Conservation (phyloP, 768 basidiomycete genomes). For the Leccinum incarnatum region DNA sequence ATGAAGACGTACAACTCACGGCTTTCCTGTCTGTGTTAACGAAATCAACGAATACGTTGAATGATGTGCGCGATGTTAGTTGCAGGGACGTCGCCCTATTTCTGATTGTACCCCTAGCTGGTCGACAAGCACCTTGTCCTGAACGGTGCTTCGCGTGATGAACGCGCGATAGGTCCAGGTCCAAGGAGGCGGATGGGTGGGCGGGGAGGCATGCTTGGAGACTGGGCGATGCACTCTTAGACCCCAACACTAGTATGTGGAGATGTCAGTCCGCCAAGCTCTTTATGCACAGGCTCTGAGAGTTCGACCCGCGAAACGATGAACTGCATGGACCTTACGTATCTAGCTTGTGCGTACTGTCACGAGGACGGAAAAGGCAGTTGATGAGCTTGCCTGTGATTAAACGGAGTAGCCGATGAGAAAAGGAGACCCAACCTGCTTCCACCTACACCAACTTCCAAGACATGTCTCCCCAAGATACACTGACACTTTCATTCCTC, state of each 20-base stretch:
- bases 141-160: conserved; percentile 53
- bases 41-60: conserved; percentile 82
- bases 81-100: neutral
- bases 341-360: neutral
- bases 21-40: conserved; percentile 85
- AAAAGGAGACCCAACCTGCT: neutral
- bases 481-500: neutral
- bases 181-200: conserved; percentile 53
- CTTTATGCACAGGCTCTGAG: neutral
- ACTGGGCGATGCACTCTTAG: conserved; percentile 56
- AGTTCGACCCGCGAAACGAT: neutral
- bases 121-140: conserved; percentile 76
- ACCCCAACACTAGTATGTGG: neutral
- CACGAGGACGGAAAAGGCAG: neutral
- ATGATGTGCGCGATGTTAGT: conserved; percentile 64
- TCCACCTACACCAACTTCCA: neutral
- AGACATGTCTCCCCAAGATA: conserved; percentile 1
- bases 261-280: neutral
- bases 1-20: conserved; percentile 92
- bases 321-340: neutral
- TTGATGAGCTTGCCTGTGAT: neutral
- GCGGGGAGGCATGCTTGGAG: conserved; percentile 42
- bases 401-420: neutral
- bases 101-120: conserved; percentile 41
- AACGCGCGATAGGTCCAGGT: conserved; percentile 41